A percentile compares a stretch with the other conserved stretches of the same genome.
These are phyloP conservation scores for Friedmanniomyces simplex DNA, from an alignment of 495 filamentous ascomycete genomes.

Conservation along the genomic window DNA sequence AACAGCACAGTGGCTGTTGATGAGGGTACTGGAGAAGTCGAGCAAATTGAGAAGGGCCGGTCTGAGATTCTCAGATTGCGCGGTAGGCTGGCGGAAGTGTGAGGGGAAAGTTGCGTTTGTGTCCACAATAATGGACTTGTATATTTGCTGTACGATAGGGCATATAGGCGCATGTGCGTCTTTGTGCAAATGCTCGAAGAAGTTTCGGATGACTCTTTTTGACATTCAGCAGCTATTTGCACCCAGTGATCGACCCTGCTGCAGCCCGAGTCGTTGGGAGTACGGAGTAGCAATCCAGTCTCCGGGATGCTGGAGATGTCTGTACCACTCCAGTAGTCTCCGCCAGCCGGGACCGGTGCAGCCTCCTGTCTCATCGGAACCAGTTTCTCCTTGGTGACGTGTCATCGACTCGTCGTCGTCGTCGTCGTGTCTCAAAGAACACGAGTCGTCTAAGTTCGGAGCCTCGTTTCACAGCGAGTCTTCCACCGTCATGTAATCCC, in stretches of 20 bases:
- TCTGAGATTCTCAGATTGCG: conserved; percentile 4
- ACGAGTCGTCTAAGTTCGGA: neutral
- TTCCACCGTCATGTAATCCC: neutral
- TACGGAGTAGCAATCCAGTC: neutral
- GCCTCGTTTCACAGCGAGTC: neutral
- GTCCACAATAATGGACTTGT: neutral
- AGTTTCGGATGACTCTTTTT: too few species aligned
- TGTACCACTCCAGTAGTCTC: too few species aligned
- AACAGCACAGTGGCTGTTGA: neutral
- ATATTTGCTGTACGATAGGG: neutral
- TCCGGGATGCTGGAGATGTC: neutral
- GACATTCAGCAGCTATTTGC: neutral
- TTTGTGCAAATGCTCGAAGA: too few species aligned
- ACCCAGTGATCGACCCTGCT: too few species aligned
- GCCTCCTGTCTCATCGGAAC: neutral
- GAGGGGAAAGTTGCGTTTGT: neutral
- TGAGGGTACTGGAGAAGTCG: neutral
- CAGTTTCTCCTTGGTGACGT: neutral
- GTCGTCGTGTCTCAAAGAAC: too few species aligned
- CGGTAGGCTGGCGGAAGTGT: neutral
- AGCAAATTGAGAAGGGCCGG: neutral
- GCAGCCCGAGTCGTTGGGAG: too few species aligned
- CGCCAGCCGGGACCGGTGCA: neutral
- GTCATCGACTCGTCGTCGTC: neutral
- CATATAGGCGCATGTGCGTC: neutral